Evolutionary conservation across 371 early-diverging fungal species (phyloP).

Genomic region (Entomophthora muscae): DNA sequence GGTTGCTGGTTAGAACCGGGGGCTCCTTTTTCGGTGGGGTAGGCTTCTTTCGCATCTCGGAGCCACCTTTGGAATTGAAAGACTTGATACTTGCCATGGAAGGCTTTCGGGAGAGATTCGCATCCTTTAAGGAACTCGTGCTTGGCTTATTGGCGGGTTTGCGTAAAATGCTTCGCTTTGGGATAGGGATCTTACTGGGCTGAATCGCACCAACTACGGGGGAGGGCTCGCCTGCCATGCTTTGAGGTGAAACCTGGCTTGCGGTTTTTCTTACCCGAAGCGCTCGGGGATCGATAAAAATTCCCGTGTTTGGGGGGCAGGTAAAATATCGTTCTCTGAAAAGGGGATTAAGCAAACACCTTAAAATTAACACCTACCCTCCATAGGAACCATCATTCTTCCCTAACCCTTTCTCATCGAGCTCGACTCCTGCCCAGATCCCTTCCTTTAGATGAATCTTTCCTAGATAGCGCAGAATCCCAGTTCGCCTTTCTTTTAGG

Average conservation of each 20-base stretch:
- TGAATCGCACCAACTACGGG: too few relatives aligned
- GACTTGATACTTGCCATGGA: too few relatives aligned
- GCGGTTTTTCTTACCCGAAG: not conserved
- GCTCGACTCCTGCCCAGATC: constrained; percentile 62
- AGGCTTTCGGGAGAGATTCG: not conserved
- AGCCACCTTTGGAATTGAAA: too few relatives aligned
- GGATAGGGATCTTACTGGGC: not conserved
- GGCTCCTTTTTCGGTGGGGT: too few relatives aligned
- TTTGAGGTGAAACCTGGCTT: not conserved
- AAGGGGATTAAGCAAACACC: not conserved
- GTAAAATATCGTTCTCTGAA: constrained; percentile 31
- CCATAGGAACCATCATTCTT: constrained; percentile 61
- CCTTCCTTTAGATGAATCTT: constrained; percentile 48
- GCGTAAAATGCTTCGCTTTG: not conserved
- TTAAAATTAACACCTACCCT: constrained; percentile 15
- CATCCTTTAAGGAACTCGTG: not conserved
- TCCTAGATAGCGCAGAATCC: constrained; percentile 53
- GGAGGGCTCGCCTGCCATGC: too few relatives aligned
- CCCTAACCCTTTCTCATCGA: constrained; percentile 49
- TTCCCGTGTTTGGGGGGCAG: constrained; percentile 43
- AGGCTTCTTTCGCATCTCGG: too few relatives aligned
- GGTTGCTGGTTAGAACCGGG: too few relatives aligned
- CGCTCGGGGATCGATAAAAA: constrained; percentile 26
- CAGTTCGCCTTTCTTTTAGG: constrained; percentile 15
- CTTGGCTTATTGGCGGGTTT: not conserved